Base-by-base conservation (phyloP, 352 stramenopile species). In the Nothophytophthora sp. region DNA sequence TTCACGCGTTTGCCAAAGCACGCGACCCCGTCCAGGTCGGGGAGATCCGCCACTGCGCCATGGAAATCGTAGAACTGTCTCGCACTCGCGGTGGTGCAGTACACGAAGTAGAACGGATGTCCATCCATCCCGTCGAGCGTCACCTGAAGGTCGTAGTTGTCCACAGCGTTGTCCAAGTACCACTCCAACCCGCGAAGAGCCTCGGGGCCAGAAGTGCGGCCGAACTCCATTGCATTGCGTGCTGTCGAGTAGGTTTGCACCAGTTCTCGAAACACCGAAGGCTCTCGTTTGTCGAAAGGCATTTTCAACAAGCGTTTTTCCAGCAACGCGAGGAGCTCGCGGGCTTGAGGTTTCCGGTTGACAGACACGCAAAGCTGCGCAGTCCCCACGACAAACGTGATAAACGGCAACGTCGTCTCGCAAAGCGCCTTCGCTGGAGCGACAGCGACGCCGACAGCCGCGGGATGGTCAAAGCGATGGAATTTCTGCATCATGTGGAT, bases 401-500 rank as follows among this genome's bases (percentile, higher is more conserved):
- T 38, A 22, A 65, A 61, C 3, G n/a, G 15, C 6, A 47, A 18
- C 10, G 10, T 55, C 30, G 55, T 65, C 5, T 22, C 33, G 20
- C 62, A 63, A 1, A 64, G 43, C 11, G 51, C 19, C 27, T 20
- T 38, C 8, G 60, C 43, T 20, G 62, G 24, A 28, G 41, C 47
- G 12, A 71, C 42, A 1, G 22, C 32, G 10, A 41, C 22, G 7
- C 30, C 50, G 0, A 43, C n/a, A 19, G 52, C 27, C 0, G 41
- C 49, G 40, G 39, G 33, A n/a, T 67, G 36, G 27, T 60, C 57
- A 37, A 63, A 48, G 13, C 62, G 47, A 40, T 67, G 28, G 2
- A 67, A 34, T 25, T 54, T 71, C 47, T 71, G 41, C 62, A 67
- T 64, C 50, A 67, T 53, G 43, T 67, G 56, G 18, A 71, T 46